These are phyloP conservation scores for Paraglomus occultum DNA, from an alignment of 192 early-diverging fungal species.

Conservation along the genomic window DNA sequence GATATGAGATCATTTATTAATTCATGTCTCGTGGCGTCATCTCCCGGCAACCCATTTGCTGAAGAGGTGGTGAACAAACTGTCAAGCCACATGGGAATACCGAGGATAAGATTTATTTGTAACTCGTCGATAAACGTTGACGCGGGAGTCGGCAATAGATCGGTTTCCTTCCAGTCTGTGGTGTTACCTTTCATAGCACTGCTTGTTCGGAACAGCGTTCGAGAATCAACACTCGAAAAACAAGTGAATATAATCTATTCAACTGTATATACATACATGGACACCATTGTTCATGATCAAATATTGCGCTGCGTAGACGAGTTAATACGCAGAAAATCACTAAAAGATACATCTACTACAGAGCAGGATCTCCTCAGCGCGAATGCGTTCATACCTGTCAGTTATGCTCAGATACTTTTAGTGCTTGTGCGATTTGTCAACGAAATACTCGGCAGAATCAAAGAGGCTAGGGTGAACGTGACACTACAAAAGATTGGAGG, in stretches of 20 bases:
- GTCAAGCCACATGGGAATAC: constrained; percentile 14
- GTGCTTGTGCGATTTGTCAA: constrained; percentile 37
- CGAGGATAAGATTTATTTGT: constrained; percentile 30
- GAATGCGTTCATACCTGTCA: constrained; percentile 9
- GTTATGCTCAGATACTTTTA: constrained; percentile 31
- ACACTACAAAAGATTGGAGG: neutral
- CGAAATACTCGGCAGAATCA: constrained; percentile 35
- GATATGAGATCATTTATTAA: constrained; percentile 24
- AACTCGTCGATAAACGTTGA: constrained; percentile 22
- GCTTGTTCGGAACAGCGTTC: constrained; percentile 35
- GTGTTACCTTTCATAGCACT: constrained; percentile 42
- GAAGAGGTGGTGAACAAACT: constrained; percentile 32
- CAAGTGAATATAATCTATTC: constrained; percentile 36
- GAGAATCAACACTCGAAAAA: constrained; percentile 34
- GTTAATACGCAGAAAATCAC: constrained; percentile 29
- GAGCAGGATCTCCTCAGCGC: neutral
- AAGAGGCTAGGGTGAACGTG: constrained; percentile 30
- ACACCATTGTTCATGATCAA: constrained; percentile 23
- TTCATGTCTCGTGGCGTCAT: constrained; percentile 20
- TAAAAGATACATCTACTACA: constrained; percentile 6
- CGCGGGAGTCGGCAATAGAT: constrained; percentile 1
- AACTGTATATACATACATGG: constrained; percentile 33
- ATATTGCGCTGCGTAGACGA: constrained; percentile 20
- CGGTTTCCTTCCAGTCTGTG: constrained; percentile 40
- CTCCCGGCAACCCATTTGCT: neutral